Evolutionary conservation across 2,329 filamentous ascomycete species (phyloP), one percentile per base, ranked within the genome.

Genomic region (Calcarisporium arbuscula): DNA sequence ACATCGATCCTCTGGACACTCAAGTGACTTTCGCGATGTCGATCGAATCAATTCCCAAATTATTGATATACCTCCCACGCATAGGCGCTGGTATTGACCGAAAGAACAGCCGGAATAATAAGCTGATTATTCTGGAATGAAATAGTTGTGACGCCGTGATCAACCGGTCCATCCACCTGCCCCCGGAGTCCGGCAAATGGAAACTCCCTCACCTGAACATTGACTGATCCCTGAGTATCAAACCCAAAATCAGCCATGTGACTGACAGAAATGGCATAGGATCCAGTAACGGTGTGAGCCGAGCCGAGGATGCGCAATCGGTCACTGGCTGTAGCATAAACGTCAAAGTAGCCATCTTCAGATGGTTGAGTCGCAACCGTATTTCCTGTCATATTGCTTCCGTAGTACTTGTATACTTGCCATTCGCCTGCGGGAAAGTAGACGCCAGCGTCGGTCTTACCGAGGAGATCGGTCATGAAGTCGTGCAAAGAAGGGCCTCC

Each of bases 391-490:
- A 38, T 35, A 6, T 38, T 34, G 5, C 30, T 35, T 5, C 31
- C 35, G 15, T 38, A 38, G 19, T 38, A 38, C 14, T 22, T 25
- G 9, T 38, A 38, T n/a, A 38, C 35, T 19, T 36, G 34, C 34
- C 34, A 36, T 19, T 36, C 34, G 3, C 34, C 34, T 4, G 34
- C 34, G 10, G 34, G 34, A 16, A 36, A 36, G 22, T 36, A 36
- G 11, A 26, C 22, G 2, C 30, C 27, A 3, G 20, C 27, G 4
- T 27, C 35, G 1, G 35, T 34, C 15, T 19, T 38, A 1, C 31
- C 35, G 12, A 34, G 2, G 4, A 26, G 20, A 18, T 38, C 26
- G 8, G 31, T 34, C 34, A 36, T 36, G 14, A 36, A 36, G 12
- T 36, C 34, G 18, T 36, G 34, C 10, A 36, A n/a, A 15, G 34